phyloP scores from a whole-genome alignment of 225 moss, liverwort and hornwort genomes.

The Thuidium tamariscinum region DNA sequence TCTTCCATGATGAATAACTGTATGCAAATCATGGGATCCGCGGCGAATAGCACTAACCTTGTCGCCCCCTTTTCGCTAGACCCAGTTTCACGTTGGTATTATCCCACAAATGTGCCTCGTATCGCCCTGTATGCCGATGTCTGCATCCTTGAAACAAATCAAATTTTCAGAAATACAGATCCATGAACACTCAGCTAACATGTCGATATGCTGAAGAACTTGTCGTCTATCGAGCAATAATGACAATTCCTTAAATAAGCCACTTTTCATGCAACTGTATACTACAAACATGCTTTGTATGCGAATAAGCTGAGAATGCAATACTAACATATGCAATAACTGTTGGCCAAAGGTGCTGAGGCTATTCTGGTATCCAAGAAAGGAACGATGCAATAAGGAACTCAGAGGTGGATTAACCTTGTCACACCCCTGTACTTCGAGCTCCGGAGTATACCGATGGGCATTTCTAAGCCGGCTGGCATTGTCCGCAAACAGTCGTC shows the following conservation, averaged over 20 bases:
- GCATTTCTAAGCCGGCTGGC: neutral
- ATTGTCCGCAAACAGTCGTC: neutral
- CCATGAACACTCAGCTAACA: neutral
- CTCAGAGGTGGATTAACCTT: conserved; percentile 10
- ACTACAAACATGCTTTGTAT: neutral
- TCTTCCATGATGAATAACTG: neutral
- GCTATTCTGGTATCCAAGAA: neutral
- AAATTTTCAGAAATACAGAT: neutral
- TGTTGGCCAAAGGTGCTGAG: neutral
- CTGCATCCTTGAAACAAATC: conserved; percentile 11
- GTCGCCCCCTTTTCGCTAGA: conserved; percentile 40
- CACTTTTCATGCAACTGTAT: neutral
- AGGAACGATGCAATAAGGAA: neutral
- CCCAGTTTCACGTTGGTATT: conserved; percentile 41
- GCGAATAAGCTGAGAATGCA: neutral
- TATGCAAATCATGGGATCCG: neutral
- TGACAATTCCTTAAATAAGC: neutral
- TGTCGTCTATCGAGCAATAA: neutral
- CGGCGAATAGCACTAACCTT: conserved; percentile 26
- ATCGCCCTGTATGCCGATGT: conserved; percentile 53
- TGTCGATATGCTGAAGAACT: neutral
- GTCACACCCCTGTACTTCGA: conserved; percentile 54
- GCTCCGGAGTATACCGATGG: conserved; percentile 7
- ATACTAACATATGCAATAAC: neutral
- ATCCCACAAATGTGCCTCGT: conserved; percentile 59